Evolutionary conservation across 2,329 filamentous ascomycete species (phyloP).

Genomic region (Fusarium domesticum): DNA sequence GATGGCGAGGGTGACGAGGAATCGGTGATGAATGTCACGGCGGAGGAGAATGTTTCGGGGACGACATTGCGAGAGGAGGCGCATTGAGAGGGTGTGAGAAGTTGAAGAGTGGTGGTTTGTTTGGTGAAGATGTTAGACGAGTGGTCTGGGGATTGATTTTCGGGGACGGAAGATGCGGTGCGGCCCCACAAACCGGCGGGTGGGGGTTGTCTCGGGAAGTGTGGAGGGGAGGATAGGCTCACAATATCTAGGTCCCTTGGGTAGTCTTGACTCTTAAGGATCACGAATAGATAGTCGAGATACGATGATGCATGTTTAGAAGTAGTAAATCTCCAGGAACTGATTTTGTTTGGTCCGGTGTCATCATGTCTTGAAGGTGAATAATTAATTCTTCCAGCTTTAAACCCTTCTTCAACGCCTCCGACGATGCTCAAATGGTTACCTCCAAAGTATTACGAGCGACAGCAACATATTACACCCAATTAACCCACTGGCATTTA

Average conservation of each 20-base stretch:
- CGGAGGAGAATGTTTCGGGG: conserved; percentile 1
- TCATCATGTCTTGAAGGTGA: no score
- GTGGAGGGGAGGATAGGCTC: neutral
- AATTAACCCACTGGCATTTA: conserved; percentile 60
- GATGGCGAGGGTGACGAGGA: conserved; percentile 64
- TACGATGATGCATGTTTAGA: no score
- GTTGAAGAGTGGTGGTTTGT: neutral
- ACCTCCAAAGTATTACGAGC: no score
- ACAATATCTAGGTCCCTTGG: neutral
- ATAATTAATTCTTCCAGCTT: no score
- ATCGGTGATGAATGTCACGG: conserved; percentile 18
- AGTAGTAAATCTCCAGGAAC: no score
- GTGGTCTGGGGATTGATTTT: conserved; percentile 3
- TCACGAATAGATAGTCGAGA: no score
- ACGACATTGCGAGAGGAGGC: conserved; percentile 6
- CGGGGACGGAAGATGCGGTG: conserved; percentile 3
- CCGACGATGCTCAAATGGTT: no score
- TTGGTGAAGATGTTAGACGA: conserved; percentile 1
- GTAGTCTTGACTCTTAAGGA: no score
- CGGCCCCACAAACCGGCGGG: conserved; percentile 17
- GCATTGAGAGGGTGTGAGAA: conserved; percentile 13
- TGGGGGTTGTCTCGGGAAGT: neutral
- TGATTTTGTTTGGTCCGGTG: no score
- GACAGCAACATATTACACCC: no score
- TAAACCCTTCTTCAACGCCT: no score